Percentiles rank a stretch among this genome's conserved stretches.
These are phyloP conservation scores for Cryptococcus sp. DNA, from an alignment of 1,284 basidiomycete species.

Conservation along the genomic window DNA sequence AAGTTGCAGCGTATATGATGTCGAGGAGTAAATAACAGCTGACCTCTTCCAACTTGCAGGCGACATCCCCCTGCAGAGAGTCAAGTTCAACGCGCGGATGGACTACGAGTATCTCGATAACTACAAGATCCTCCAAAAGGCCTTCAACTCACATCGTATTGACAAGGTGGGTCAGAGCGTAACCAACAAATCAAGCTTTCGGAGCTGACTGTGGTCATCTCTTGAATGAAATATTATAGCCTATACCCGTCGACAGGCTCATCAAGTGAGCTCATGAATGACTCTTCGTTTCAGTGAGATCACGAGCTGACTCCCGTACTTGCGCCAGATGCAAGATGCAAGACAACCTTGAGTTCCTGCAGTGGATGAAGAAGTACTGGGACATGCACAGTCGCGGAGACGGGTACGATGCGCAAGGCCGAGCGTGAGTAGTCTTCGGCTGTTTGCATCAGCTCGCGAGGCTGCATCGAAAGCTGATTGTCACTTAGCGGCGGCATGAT, in stretches of 20 bases:
- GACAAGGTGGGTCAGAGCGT: conserved; percentile 71
- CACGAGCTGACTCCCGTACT: neutral
- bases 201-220: neutral
- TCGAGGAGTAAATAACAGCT: no score
- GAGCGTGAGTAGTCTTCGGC: conserved; percentile 40
- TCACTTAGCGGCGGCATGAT: conserved; percentile 17
- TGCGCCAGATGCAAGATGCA: conserved; percentile 87
- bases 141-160: conserved; percentile 84
- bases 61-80: conserved; percentile 80
- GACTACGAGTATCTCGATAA: conserved; percentile 96
- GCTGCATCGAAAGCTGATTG: neutral
- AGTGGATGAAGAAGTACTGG: conserved; percentile 98
- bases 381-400: conserved; percentile 87
- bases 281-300: neutral
- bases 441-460: no score
- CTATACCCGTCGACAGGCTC: conserved; percentile 88
- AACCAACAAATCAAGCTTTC: neutral
- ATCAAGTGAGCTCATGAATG: conserved; percentile 62
- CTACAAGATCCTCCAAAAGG: conserved; percentile 90
- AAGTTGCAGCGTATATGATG: no score
- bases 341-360: conserved; percentile 98
- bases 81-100: conserved; percentile 91
- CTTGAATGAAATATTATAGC: conserved; percentile 57
- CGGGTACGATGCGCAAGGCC: conserved; percentile 79
- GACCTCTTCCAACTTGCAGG: conserved; percentile 59